Base-by-base conservation (phyloP, 1,284 basidiomycete species). In the Wallemia hederae region DNA sequence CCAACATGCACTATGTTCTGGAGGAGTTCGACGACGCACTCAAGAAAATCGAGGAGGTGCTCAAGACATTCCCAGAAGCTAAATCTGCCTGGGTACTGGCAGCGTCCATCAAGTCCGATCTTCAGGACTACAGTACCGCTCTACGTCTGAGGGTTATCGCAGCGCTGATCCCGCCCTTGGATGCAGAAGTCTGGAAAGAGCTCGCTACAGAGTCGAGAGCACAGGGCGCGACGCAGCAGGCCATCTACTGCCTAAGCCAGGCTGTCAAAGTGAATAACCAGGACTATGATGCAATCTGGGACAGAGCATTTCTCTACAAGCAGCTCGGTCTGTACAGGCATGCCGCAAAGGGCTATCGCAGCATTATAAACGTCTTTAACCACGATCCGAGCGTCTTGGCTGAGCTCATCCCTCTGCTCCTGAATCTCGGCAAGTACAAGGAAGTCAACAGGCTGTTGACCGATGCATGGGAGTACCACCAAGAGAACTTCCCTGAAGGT, bases 231-330 rank as follows among this genome's bases (percentile, higher is more conserved):
- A 76, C 78, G 56, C 81, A 88, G 61, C 89, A 97, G 70, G 85
- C 89, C 0, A 72, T 94, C 27, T 96, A 97, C 69, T 97, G 92
- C 68, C 85, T 85, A 66, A 76, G 82, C 0, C 91, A 96, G 67
- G 79, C 86, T 0, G 79, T 83, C 67, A 81, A 77, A 63, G 74
- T 85, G 26, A 83, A 91, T 67, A 82, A 84, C 2, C 75, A 76
- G 2, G 90, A 96, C 64, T 77, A 87, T 9, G 81, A 85, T 62
- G 82, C 85, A 1, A 77, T 92, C 25, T 96, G 88, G 87, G 89
- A 97, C 65, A 79, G 89, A 1, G 87, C 90, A 0, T 74, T 78
- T 1, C 76, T 96, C 3, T 82, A 89, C 2, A 82, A 82, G 64
- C 80, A 86, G 63, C 77, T 82, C 27, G 81, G 79, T 0, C 80